phyloP scores from a whole-genome alignment of 768 basidiomycete species.

The Rhizopogon vinicolor region DNA sequence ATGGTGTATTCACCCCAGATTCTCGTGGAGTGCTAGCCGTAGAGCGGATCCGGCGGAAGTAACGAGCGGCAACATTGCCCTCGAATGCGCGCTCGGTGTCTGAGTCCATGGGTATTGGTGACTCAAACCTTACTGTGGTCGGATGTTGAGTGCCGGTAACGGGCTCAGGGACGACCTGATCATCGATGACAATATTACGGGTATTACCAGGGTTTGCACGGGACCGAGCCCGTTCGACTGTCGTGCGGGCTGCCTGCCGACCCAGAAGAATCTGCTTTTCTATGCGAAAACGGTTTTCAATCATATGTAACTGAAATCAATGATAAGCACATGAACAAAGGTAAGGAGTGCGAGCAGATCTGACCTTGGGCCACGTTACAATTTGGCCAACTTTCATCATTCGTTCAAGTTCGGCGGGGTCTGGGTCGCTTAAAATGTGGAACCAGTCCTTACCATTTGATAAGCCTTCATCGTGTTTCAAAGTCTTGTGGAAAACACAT shows the following conservation, averaged over 20 bases:
- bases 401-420: constrained; percentile 69
- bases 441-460: constrained; percentile 65
- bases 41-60: constrained; percentile 46
- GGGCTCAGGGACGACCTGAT: constrained; percentile 15
- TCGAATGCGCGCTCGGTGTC: constrained; percentile 73
- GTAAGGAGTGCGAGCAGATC: constrained; percentile 3
- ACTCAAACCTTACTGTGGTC: constrained; percentile 33
- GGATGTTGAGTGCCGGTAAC: constrained; percentile 15
- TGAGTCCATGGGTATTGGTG: constrained; percentile 69
- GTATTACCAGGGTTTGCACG: constrained; percentile 17
- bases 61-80: constrained; percentile 46
- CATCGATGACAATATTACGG: constrained; percentile 18
- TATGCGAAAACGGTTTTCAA: constrained; percentile 83
- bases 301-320: constrained; percentile 74
- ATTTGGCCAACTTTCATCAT: constrained; percentile 86
- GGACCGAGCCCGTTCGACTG: constrained; percentile 35
- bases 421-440: constrained; percentile 79
- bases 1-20: constrained; percentile 31
- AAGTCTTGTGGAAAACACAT: constrained; percentile 13
- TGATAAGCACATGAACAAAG: neutral
- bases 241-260: constrained; percentile 62
- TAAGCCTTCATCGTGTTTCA: neutral
- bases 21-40: constrained; percentile 17
- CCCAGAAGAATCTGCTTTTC: constrained; percentile 82
- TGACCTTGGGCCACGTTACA: constrained; percentile 96